Base-by-base conservation (phyloP, 257 asterid species). In the Solanum rostratum region DNA sequence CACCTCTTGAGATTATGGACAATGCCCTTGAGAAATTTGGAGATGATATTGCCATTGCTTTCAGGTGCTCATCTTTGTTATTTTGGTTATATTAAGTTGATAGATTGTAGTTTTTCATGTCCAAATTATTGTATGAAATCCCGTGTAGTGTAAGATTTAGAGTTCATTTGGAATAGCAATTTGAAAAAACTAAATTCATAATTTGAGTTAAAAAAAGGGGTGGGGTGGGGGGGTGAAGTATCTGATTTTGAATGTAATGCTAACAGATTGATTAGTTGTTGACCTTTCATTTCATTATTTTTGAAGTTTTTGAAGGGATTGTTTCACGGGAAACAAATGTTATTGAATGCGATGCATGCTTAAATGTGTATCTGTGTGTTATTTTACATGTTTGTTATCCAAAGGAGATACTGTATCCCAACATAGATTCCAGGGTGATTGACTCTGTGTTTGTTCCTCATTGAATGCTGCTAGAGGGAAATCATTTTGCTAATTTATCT, bases 31-130 rank as follows among this genome's bases (percentile, higher is more conserved):
- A 85, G 76, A 91, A 54, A 55, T 91, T 91, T 81, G 95, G 94
- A 20, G 85, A 90, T 79, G 94, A 90, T 46, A 91, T 92, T 4
- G 95, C 93, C 3, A 92, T 92, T 90, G 95, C 98, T 84, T 95
- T 95, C 89, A 94, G 98, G 98, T 95, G 91, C 60, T 73, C 12
- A 12, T 45, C 14, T n/a, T 22, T 43, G 55, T n/a, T 43, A 63
- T 62, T 43, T 39, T 19, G 8, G 55, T 71, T 22, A 9, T 43
- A 71, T n/a, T 27, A 30, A 65, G 45, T 65, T 65, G 73, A 29
- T 65, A 3, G 11, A 65, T 65, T 65, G 45, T 29, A 16, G 45
- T 65, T 15, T 29, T 65, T 30, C 73, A 39, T 65, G 22, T 30
- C 45, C 73, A 65, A 65, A 30, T 15, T 29, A 65, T 8, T 65